Conservation (phyloP, 495 filamentous ascomycete species). For the Talaromyces stipitatus region DNA sequence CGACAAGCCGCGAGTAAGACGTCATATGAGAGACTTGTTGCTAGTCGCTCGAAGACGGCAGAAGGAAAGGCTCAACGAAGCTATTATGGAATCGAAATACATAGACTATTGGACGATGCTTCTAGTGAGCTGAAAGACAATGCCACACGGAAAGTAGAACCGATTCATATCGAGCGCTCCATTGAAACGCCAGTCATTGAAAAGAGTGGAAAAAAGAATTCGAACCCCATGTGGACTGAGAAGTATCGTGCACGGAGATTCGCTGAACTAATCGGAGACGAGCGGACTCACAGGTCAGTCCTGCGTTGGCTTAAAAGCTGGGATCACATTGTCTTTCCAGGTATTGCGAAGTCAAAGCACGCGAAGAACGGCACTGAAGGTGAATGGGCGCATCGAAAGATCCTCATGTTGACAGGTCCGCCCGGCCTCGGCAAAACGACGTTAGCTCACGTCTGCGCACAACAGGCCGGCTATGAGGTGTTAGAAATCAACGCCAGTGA, state of each 20-base stretch:
- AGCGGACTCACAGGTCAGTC: constrained; percentile 86
- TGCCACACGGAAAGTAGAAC: constrained; percentile 17
- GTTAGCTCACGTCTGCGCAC: constrained; percentile 89
- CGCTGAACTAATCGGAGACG: constrained; percentile 88
- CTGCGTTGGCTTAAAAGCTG: constrained; percentile 89
- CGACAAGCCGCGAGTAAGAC: constrained; percentile 39
- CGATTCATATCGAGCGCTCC: constrained; percentile 20
- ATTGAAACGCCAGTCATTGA: constrained; percentile 32
- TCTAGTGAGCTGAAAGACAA: constrained; percentile 39
- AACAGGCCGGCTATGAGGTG: constrained; percentile 90
- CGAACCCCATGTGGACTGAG: constrained; percentile 69
- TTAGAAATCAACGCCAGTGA: constrained; percentile 54
- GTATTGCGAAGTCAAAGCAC: constrained; percentile 48
- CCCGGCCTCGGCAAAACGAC: constrained; percentile 96
- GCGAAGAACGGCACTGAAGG: constrained; percentile 42
- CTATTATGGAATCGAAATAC: constrained; percentile 90
- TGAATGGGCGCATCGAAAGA: constrained; percentile 70
- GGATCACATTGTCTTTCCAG: constrained; percentile 89
- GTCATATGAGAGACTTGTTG: constrained; percentile 62
- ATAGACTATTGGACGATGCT: constrained; percentile 63
- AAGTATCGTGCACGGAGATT: constrained; percentile 90
- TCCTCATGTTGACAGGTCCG: constrained; percentile 81
- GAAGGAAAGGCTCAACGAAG: constrained; percentile 68
- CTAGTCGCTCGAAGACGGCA: constrained; percentile 57
- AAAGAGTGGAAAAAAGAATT: constrained; percentile 21